Base-by-base conservation (phyloP, 441 rosid species). In the Omphalea diandra region DNA sequence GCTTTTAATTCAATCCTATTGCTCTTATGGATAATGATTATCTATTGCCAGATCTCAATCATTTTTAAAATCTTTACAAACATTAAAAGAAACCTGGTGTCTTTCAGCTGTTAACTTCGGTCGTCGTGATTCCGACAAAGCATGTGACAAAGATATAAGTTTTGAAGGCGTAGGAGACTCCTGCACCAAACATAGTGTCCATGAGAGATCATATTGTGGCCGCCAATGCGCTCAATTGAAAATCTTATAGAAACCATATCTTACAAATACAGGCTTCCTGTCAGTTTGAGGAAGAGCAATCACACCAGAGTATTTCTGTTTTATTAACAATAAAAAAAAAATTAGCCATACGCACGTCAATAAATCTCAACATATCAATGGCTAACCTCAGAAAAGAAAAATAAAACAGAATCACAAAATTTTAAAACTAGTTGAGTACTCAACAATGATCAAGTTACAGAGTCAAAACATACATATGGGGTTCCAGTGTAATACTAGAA, bases 161-260 rank as follows among this genome's bases (percentile, higher is more conserved):
- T 95, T 95, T 55, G 96, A 83, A 77, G 99, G 97, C 4, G 98
- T 88, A 36, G 99, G 97, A 38, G 98, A 81, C 47, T 93, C 99
- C 99, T 95, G 84, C 76, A 79, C 63, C 69, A 58, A 67, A 67
- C 62, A 76, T 58, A 52, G 44, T 18, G 38, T 41, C 17, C 15
- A 35, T 67, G 36, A 65, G 56, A 73, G 17, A 27, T 54, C 40
- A 40, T 31, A 33, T 43, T 14, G 24, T 44, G 43, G 40, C 31
- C 36, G 41, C 27, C 32, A 63, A 56, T 38, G 46, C 17, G 38
- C 6, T 29, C 12, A 61, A 65, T 65, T 47, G 26, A 59, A 72
- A 49, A 65, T 36, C 41, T 57, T 44, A 54, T 43, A 26, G 54
- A 63, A 57, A 70, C 43, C 33, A 60, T 47, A 72, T 78, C 99